Evolutionary conservation across 164 flowering plant species (phyloP), one percentile per base, ranked within the genome.

Genomic region (Chloranthus sessilifolius): DNA sequence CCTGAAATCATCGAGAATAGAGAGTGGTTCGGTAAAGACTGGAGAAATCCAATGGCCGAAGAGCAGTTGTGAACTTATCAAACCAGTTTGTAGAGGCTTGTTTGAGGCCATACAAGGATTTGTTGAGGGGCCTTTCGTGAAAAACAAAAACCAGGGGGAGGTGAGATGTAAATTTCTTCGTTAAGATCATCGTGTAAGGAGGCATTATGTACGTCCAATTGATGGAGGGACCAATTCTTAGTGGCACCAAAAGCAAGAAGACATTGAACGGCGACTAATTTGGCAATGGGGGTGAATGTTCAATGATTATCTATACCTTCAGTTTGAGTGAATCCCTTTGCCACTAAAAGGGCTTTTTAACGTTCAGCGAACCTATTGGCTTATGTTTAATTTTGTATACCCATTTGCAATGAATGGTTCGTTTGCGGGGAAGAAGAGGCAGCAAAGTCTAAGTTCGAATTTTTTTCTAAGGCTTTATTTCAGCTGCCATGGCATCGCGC

Each of bases 21-120:
- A 53, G 49, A 64, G 25, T 52, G 46, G 28, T 64, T 59, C 1
- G 55, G 5, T 3, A 3, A 29, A 9, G 41, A 48, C 30, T 58
- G 43, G 7, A 11, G 10, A 17, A 40, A 40, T 9, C 43, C 43
- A 40, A 1, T 17, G 43, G 7, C 43, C 6, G 11, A 17, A 40
- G 14, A 9, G 43, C 43, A 40, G 14, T 9, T 40, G 17, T 9
- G n/a, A 40, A 16, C 43, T 40, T 40, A 7, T 40, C n/a, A 16
- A 40, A 40, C 43, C 43, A 40, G 1, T 40, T 40, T 6, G 0
- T 10, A 6, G 1, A 16, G n/a, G 43, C 43, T 40, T 40, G 43
- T 16, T 40, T 40, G 16, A 40, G 43, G 7, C 43, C 43, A 16
- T 40, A 40, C 0, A 40, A 17, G 17, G 43, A 40, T 16, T 40